phyloP scores from a whole-genome alignment of 139 green algal species.

The Cymbomonas tetramitiformis region DNA sequence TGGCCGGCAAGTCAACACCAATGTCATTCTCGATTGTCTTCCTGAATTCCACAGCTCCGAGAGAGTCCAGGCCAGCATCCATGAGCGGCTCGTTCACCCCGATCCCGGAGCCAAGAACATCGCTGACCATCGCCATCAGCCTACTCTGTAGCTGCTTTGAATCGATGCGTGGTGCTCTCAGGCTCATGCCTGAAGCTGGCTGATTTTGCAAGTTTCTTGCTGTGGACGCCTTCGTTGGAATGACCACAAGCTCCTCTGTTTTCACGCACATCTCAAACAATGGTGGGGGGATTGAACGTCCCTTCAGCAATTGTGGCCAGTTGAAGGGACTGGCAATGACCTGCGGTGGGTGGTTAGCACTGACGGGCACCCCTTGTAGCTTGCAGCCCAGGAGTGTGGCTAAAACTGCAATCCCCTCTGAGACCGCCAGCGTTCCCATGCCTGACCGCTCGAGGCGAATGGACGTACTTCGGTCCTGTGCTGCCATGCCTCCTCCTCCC shows the following conservation, averaged over 20 bases:
- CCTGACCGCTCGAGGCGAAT: constrained; percentile 41
- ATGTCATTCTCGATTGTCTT: constrained; percentile 47
- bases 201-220: no score
- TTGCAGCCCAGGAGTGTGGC: no score
- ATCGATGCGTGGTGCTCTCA: no score
- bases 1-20: constrained; percentile 40
- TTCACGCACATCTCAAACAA: no score
- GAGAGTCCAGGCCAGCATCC: constrained; percentile 53
- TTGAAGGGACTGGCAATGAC: constrained; percentile 7
- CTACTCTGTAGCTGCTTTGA: no score
- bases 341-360: no score
- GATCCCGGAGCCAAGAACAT: neutral
- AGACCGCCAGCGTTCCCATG: constrained; percentile 40
- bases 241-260: no score
- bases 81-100: constrained; percentile 41
- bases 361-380: no score
- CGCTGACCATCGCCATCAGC: neutral
- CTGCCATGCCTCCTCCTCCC: constrained; percentile 27
- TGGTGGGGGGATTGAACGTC: no score
- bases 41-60: constrained; percentile 65
- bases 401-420: constrained; percentile 30
- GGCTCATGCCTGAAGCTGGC: no score
- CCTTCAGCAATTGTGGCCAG: neutral
- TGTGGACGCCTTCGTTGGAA: no score
- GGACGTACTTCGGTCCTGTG: constrained; percentile 23